Evolutionary conservation across 371 early-diverging fungal species (phyloP), one percentile per base, ranked within the genome.

Genomic region (Gilbertella persicaria): DNA sequence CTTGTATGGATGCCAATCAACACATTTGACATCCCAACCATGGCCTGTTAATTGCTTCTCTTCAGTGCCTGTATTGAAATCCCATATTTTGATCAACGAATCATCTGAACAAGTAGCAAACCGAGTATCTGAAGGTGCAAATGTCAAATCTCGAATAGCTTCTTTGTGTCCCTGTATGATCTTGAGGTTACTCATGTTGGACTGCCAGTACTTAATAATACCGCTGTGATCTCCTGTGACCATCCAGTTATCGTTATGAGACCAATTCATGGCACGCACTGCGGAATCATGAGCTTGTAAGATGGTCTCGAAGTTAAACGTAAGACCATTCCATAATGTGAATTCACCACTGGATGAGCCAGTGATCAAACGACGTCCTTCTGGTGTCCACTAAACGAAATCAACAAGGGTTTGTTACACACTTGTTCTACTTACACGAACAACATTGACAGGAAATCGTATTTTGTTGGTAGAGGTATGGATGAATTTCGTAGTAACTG

Each of bases 271-370:
- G 6, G 92, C 84, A 39, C 99, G 87, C 2, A 99, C 91, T 4
- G 99, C 91, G 17, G 88, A 84, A 57, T 96, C 97, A 68, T 97
- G 98, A 0, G 99, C 99, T 82, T 99, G 98, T 55, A 99, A 71
- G 66, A 99, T 99, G 2, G 99, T 99, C 65, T 99, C 99, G 75
- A 99, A 99, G 66, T 99, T 99, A 66, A 99, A 99, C 0, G 96
- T 94, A 30, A 97, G 80, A 5, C 99, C 99, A 68, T 98, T 99
- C 99, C 99, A 99, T 36, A 99, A 74, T 0, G 99, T 99, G 58
- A 99, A 98, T 76, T 99, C 99, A 6, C 99, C 99, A 62, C 92
- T 93, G 0, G 96, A 89, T 1, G 95, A 93, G 0, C 99, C 99
- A 3, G 99, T 97, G 26, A 99, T 92, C 16, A 99, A 75, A 45